Evolutionary conservation across 345 rosid species (phyloP), one percentile per base, ranked within the genome.

Genomic region (Eucalyptus pauciflora): DNA sequence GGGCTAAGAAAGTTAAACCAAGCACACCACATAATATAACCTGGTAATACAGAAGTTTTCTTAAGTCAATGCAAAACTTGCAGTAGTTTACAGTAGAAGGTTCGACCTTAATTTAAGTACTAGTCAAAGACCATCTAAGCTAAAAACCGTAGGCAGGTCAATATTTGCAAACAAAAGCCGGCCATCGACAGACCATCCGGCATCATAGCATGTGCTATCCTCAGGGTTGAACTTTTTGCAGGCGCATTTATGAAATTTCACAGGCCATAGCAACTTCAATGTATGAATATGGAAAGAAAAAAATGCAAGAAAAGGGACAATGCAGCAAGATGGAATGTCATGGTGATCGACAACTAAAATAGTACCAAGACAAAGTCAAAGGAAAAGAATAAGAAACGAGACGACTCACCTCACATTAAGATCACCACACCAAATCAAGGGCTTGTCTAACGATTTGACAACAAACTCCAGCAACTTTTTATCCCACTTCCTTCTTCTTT

Each of bases 341-440:
- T 41, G 10, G 48, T 41, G 48, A 41, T 41, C 3, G 0, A 20
- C 48, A 41, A 76, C 5, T 20, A 22, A 20, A 41, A 20, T 76
- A 76, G 29, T 76, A 20, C 48, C 16, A 22, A 76, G 15, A 76
- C 15, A 41, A 76, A 76, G 48, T 76, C 29, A 20, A 87, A 13
- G 64, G 83, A 88, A 48, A 67, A 48, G 86, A 90, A 86, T 64
- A 87, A 85, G 45, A 86, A 41, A 31, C 37, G 11, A 8, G 88
- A 60, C 10, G 37, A 25, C 56, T 89, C 86, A 93, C 99, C 99
- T 98, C 85, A 96, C 98, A 92, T 98, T 98, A 90, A 98, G 93
- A 93, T 98, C 99, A 69, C 99, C 99, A 60, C 99, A 98, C 99
- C 99, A 97, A 83, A 98, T 95, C 69, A 98, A 94, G 93, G 98